Evolutionary conservation across 441 rosid species (phyloP), one percentile per base, ranked within the genome.

Genomic region (Geranium incanum): DNA sequence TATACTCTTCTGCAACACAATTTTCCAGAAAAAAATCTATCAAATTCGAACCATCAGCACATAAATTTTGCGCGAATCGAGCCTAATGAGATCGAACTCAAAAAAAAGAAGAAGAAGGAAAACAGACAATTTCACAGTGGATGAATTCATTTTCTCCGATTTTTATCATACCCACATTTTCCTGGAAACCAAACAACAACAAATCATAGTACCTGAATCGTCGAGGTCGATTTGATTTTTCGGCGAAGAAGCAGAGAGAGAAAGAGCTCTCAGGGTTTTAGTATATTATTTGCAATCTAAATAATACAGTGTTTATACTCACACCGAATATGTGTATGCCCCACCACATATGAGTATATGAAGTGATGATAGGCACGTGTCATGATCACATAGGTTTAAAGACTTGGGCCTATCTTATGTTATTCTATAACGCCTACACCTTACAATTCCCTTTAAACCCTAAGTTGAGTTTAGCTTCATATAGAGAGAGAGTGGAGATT

Each of bases 1-100:
- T 50, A 66, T 19, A 57, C 16, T 48, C 38, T 76, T 69, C 68
- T 68, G 69, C n/a, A 65, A 45, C 33, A 7, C 23, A 52, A 57
- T 13, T 15, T 16, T 16, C n/a, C 52, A 9, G n/a, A 6, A 45
- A 45, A 45, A 45, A 45, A 45, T 6, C 52, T 1, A 8, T 8
- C 3, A 45, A 45, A 45, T 45, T 45, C 12, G 33, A 28, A 28
- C 33, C 33, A 28, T 28, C 33, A 28, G 33, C 3, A 28, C 33
- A 28, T 28, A 28, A 28, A 28, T 28, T 28, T 28, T 28, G 33
- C 33, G 33, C 33, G 33, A 1, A 28, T 28, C 33, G 33, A 28
- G 33, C 33, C 1, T 28, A 28, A 28, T 1, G 33, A 28, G 33
- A 1, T 28, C 33, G 33, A 28, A 28, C 33, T 52, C 15, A 48